These are phyloP conservation scores for Talaromyces amestolkiae DNA, from an alignment of 2,329 filamentous ascomycete genomes.

Conservation along the genomic window DNA sequence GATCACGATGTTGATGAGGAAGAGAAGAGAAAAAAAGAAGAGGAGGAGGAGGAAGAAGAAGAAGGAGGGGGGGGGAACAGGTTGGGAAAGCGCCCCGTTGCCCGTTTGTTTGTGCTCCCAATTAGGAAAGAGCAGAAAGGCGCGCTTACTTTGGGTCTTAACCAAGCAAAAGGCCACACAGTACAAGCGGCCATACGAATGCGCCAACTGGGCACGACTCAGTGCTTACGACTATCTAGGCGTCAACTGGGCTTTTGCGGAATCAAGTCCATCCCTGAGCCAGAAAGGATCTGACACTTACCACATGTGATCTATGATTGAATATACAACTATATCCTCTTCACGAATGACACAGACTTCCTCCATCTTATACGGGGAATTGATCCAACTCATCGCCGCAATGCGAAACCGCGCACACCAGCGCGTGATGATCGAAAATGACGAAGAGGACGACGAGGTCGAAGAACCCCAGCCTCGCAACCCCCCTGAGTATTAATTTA, in stretches of 20 bases:
- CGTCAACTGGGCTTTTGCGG: no score
- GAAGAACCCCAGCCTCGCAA: background rate
- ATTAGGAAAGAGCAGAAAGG: constrained; percentile 8
- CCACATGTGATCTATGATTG: no score
- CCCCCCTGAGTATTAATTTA: background rate
- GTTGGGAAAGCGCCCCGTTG: background rate
- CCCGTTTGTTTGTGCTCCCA: background rate
- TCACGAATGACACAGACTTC: no score
- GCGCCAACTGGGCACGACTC: no score
- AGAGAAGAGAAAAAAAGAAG: background rate
- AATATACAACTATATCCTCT: no score
- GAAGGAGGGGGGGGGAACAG: background rate
- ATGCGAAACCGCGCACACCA: constrained; percentile 6
- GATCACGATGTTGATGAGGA: background rate
- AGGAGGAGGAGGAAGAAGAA: background rate
- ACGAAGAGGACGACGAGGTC: background rate
- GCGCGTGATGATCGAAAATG: background rate
- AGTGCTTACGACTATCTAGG: no score
- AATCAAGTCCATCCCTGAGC: no score
- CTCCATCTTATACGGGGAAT: background rate
- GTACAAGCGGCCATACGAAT: no score
- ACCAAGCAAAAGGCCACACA: no score
- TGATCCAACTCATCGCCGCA: background rate
- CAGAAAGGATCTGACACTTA: no score
- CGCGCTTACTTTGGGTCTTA: no score